Conservation (phyloP, 2,329 filamentous ascomycete species). For the Trichothecium sympodiale region DNA sequence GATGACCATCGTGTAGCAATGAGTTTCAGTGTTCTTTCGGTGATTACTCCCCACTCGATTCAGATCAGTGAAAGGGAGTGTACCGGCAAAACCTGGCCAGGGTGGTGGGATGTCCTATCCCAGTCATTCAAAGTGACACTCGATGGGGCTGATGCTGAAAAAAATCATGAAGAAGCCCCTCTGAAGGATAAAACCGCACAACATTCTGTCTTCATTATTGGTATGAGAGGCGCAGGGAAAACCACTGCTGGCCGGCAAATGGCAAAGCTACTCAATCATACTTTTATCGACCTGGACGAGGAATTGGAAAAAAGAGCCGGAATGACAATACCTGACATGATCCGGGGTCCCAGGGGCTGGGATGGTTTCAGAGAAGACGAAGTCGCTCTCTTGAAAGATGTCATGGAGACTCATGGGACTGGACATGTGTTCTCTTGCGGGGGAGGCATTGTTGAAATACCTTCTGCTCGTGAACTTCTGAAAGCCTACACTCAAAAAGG, state of each 20-base stretch:
- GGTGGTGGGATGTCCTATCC: constrained; percentile 89
- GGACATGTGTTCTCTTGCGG: constrained; percentile 87
- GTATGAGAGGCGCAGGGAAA: constrained; percentile 95
- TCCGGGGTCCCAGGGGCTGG: constrained; percentile 65
- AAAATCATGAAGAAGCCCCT: constrained; percentile 18
- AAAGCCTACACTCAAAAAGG: constrained; percentile 61
- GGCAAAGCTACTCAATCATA: constrained; percentile 60
- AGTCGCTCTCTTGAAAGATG: constrained; percentile 58
- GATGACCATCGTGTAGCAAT: constrained; percentile 97
- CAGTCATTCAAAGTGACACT: constrained; percentile 67
- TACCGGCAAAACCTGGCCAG: constrained; percentile 95
- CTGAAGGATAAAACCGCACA: neutral
- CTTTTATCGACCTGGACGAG: constrained; percentile 77
- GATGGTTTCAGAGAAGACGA: constrained; percentile 78
- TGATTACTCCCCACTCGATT: constrained; percentile 59
- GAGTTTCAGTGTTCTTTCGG: constrained; percentile 87
- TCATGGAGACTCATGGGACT: constrained; percentile 62
- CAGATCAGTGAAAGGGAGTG: constrained; percentile 85
- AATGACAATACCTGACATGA: constrained; percentile 76
- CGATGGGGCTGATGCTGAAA: constrained; percentile 57
- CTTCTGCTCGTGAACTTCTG: constrained; percentile 67
- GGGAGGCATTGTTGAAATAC: constrained; percentile 81
- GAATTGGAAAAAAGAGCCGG: constrained; percentile 68
- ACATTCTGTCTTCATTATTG: constrained; percentile 82
- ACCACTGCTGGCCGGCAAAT: constrained; percentile 88